A percentile compares a stretch with the other conserved stretches of the same genome.
Evolutionary conservation across 2,329 filamentous ascomycete genomes (phyloP).

Genomic region (Colletotrichum karsti): DNA sequence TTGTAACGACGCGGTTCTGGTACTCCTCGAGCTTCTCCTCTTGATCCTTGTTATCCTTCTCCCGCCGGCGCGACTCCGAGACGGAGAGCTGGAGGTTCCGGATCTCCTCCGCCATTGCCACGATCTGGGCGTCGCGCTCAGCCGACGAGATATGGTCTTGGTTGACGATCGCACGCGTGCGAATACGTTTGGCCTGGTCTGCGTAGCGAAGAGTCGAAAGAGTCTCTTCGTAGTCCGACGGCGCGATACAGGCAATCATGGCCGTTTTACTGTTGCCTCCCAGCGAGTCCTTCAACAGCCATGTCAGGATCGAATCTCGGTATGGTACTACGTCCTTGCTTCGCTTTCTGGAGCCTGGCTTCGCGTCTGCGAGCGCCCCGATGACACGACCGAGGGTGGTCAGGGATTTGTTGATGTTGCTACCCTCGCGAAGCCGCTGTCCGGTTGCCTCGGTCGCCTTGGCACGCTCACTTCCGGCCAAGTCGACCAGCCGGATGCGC

Average conservation of each 20-base stretch:
- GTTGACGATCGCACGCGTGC: constrained; percentile 93
- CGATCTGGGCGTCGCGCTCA: constrained; percentile 92
- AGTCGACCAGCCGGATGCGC: constrained; percentile 91
- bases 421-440: constrained; percentile 88
- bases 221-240: constrained; percentile 96
- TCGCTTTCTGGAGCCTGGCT: constrained; percentile 64
- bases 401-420: constrained; percentile 98
- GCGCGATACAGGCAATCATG: constrained; percentile 98
- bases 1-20: constrained; percentile 85
- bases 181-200: constrained; percentile 97
- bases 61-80: constrained; percentile 70
- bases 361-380: constrained; percentile 82
- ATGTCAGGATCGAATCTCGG: constrained; percentile 83
- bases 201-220: constrained; percentile 95
- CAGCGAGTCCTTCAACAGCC: constrained; percentile 94
- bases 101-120: constrained; percentile 95
- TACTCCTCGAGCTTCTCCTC: constrained; percentile 93
- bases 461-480: constrained; percentile 93
- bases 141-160: constrained; percentile 93
- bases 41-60: constrained; percentile 80
- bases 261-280: constrained; percentile 98
- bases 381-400: constrained; percentile 96
- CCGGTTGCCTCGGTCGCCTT: constrained; percentile 97
- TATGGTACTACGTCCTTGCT: constrained; percentile 80
- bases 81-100: constrained; percentile 82